A percentile compares a stretch with the other conserved stretches of the same genome.
Conservation (phyloP, 2,329 filamentous ascomycete species). For the Talaromyces marneffei region DNA sequence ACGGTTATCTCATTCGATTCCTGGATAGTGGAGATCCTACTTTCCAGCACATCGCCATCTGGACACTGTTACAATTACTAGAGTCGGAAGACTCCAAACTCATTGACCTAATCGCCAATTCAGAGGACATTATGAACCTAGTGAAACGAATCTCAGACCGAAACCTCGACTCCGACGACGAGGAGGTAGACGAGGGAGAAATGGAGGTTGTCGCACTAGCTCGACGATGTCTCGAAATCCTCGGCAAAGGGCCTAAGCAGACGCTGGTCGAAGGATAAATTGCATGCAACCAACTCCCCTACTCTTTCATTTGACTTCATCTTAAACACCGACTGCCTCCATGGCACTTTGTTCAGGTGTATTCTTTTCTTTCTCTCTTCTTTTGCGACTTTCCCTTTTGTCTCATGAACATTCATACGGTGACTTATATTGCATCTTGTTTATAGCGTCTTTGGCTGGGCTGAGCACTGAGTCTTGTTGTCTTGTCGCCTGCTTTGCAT, state of each 20-base stretch:
- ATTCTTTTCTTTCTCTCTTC: background rate
- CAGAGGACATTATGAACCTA: conserved; percentile 85
- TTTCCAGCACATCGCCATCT: conserved; percentile 98
- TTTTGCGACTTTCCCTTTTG: background rate
- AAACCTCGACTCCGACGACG: conserved; percentile 79
- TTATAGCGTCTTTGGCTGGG: conserved; percentile 14
- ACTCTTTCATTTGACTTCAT: background rate
- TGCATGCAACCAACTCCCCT: background rate
- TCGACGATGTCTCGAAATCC: conserved; percentile 78
- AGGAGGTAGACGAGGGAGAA: conserved; percentile 83
- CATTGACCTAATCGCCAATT: conserved; percentile 82
- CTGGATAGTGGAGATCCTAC: conserved; percentile 90
- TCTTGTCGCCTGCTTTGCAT: conserved; percentile 3
- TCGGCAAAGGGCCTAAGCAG: conserved; percentile 70
- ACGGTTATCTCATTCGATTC: conserved; percentile 90
- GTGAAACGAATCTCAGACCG: conserved; percentile 87
- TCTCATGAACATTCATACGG: conserved; percentile 6
- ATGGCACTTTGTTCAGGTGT: background rate
- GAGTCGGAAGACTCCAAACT: conserved; percentile 90
- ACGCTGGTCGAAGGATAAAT: conserved; percentile 70
- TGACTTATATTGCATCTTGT: conserved; percentile 12
- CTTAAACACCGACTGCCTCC: background rate
- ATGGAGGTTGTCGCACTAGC: conserved; percentile 89
- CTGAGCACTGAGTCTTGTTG: conserved; percentile 10
- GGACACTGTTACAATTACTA: conserved; percentile 90